Evolutionary conservation across 805 yeast genomes (phyloP).

Genomic region (Nakazawaea holstii): DNA sequence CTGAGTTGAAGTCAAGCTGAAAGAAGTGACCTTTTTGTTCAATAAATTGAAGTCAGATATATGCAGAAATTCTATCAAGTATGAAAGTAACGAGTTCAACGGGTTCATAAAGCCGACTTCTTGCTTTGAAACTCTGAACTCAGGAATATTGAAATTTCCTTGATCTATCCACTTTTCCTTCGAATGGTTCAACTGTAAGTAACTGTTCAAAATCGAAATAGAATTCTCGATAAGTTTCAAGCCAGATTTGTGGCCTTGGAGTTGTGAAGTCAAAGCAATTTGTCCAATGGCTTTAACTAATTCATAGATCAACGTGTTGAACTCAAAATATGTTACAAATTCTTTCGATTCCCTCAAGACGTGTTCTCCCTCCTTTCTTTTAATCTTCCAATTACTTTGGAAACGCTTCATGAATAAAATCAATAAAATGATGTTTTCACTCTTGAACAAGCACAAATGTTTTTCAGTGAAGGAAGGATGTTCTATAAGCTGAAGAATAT

Average conservation of each 20-base stretch:
- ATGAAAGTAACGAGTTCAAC: slow-evolving; percentile 49
- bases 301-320: slow-evolving; percentile 18
- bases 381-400: slow-evolving; percentile 53
- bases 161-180: slow-evolving; percentile 22
- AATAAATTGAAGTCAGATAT: slow-evolving; percentile 20
- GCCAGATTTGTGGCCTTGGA: slow-evolving; percentile 14
- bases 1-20: slow-evolving; percentile 8
- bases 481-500: slow-evolving; percentile 8
- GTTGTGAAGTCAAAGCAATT: slow-evolving; percentile 13
- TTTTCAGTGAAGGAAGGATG: slow-evolving; percentile 8
- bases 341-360: slow-evolving; percentile 52
- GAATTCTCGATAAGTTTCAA: slow-evolving; percentile 23
- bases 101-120: slow-evolving; percentile 57
- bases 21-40: slow-evolving; percentile 9
- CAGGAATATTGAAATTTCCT: slow-evolving; percentile 20
- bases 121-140: slow-evolving; percentile 36
- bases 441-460: slow-evolving; percentile 22
- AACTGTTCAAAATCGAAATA: slow-evolving; percentile 28
- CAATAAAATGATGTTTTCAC: slow-evolving; percentile 34
- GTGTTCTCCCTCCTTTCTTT: slow-evolving; percentile 63
- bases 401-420: slow-evolving; percentile 45
- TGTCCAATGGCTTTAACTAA: slow-evolving; percentile 21
- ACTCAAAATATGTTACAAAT: slow-evolving; percentile 44
- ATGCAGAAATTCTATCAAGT: slow-evolving; percentile 30
- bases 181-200: slow-evolving; percentile 23